Conservation (phyloP, 139 green algal species). For the Mychonastes homosphaera region DNA sequence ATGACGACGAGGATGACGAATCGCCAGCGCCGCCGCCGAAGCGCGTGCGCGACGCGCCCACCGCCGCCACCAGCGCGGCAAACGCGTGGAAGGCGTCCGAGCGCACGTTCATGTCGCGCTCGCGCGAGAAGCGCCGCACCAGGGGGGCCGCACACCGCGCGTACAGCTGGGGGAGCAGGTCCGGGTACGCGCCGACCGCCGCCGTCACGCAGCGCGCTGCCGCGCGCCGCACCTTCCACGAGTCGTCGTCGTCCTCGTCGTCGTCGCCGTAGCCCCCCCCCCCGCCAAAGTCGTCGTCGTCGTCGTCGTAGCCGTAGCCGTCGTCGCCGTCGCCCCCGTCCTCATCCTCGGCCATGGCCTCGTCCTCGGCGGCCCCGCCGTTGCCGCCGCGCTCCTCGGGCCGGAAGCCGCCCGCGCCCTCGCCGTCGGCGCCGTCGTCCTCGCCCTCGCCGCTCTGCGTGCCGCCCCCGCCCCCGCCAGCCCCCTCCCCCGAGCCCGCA, state of each 20-base stretch:
- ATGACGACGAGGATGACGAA: too few species aligned
- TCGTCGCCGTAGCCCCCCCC: conserved; percentile 21
- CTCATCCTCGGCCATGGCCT: neutral
- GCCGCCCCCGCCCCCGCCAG: neutral
- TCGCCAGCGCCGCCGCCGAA: too few species aligned
- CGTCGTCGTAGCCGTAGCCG: conserved; percentile 11
- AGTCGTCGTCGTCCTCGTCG: conserved; percentile 69
- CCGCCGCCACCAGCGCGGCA: conserved; percentile 55
- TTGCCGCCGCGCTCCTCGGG: too few species aligned
- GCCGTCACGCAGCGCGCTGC: conserved; percentile 18
- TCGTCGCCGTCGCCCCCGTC: neutral
- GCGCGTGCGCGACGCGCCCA: too few species aligned
- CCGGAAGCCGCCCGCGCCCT: too few species aligned
- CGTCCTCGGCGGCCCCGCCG: too few species aligned
- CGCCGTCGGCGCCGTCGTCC: neutral
- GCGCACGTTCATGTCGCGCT: conserved; percentile 91
- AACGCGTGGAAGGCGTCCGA: conserved; percentile 62
- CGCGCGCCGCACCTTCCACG: conserved; percentile 82
- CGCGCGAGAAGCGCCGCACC: conserved; percentile 65
- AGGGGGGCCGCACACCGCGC: conserved; percentile 29
- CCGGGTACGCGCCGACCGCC: conserved; percentile 18
- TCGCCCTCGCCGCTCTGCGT: conserved; percentile 4
- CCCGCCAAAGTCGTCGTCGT: conserved; percentile 1
- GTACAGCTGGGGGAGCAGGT: conserved; percentile 41
- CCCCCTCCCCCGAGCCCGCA: conserved; percentile 18